Base-by-base conservation (phyloP, 179 eudicot species). In the Beta corolliflora region DNA sequence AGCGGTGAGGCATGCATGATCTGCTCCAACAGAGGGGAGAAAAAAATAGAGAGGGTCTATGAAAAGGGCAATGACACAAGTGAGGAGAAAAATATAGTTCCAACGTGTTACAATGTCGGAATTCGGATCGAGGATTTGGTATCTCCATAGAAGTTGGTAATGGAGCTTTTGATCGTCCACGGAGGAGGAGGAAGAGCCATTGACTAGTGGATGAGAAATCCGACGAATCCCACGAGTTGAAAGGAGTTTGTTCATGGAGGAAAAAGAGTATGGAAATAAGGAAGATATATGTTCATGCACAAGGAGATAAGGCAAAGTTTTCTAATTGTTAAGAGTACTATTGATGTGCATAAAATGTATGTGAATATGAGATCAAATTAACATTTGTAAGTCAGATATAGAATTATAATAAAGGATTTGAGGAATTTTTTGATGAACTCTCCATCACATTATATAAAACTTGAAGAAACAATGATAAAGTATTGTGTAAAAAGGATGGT, bases 11-110 rank as follows among this genome's bases (percentile, higher is more conserved):
- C 90, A 88, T 0, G 85, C 88, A 50, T 19, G 48, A 16, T 84
- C 84, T 0, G 5, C 52, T 5, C 82, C 79, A 8, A 84, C 85
- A 0, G 87, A 81, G 25, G 88, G 90, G 2, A 86, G 79, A 54
- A 83, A 85, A 56, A 88, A 88, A 18, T 83, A 85, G 5, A 88
- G 73, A n/a, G 90, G 88, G 45, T 88, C 90, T 21, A 88, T 82
- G 79, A 88, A 88, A 9, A 88, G 86, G 4, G 90, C 88, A 46
- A 84, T 9, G 4, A 88, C 83, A 72, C 86, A 86, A 3, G 85
- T 77, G 13, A 86, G 15, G n/a, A 88, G 87, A 73, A 88, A 88
- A 0, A 88, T 66, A 68, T 88, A 86, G 58, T 86, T 88, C 90
- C 90, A 88, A 19, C 75, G 70, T 9, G 81, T 60, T 0, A 88